A percentile compares a stretch with the other conserved stretches of the same genome.
These are phyloP conservation scores for Ampelocalamus luodianensis DNA, from an alignment of 176 grass and related monocot genomes.

Conservation along the genomic window DNA sequence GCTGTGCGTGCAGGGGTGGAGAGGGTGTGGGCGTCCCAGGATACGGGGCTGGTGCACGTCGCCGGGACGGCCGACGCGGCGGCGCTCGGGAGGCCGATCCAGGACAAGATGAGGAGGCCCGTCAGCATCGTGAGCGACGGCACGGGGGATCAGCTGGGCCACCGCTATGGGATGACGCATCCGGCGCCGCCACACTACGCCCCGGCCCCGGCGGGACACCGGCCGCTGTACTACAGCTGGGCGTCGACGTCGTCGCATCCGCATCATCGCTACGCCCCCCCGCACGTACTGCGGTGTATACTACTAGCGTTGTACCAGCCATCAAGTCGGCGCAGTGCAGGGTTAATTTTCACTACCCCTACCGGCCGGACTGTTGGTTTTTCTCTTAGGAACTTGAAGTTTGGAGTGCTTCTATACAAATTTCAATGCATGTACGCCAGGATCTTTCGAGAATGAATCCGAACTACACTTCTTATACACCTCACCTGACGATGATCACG, in stretches of 20 bases:
- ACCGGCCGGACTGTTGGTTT: not conserved
- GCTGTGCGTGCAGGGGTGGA: not conserved
- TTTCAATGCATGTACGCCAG: too few relatives aligned
- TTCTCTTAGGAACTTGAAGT: not conserved
- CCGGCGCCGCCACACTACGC: not conserved
- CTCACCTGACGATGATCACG: too few relatives aligned
- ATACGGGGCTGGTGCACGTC: conserved; percentile 18
- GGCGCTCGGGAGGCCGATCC: not conserved
- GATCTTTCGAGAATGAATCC: too few relatives aligned
- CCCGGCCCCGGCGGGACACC: too few relatives aligned
- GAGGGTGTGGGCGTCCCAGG: conserved; percentile 12
- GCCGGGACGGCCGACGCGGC: not conserved
- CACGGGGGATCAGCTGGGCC: not conserved
- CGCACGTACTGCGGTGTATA: too few relatives aligned
- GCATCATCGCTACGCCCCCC: not conserved
- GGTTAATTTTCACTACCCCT: not conserved
- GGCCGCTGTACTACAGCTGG: not conserved
- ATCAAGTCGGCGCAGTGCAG: not conserved
- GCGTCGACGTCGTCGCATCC: not conserved
- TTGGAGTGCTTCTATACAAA: not conserved
- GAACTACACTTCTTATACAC: too few relatives aligned
- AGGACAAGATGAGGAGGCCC: not conserved
- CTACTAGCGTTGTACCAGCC: too few relatives aligned
- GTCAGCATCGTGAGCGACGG: conserved; percentile 23
- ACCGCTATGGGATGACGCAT: not conserved